Evolutionary conservation across 2,329 filamentous ascomycete genomes (phyloP), one percentile per base, ranked within the genome.

Genomic region (Capronia epimyces): DNA sequence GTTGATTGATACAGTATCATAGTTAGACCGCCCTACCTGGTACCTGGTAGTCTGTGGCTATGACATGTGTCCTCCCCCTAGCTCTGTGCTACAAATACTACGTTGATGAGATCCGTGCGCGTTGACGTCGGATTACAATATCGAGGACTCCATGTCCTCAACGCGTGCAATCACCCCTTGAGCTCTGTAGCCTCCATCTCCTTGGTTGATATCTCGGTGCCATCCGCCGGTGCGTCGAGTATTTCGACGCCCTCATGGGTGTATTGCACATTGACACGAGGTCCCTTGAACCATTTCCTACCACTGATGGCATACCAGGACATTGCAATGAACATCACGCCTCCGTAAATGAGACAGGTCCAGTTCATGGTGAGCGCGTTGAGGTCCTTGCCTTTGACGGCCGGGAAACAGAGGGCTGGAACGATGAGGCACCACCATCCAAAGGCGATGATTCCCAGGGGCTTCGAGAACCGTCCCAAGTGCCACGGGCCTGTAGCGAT

Each of bases 241-340:
- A 52, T 15, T 36, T 54, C 51, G 2, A 25, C 16, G 8, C 42
- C 51, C 12, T 50, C 48, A 4, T 47, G 44, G 3, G 46, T 51
- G 13, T 37, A 34, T 9, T 59, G 57, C n/a, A 66, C 58, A 46
- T 66, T 66, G 55, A 66, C 60, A 27, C 54, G 59, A 2, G 64
- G 64, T 7, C 64, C 64, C 46, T 63, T 64, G 62, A 66, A 67
- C 64, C 64, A 67, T 43, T 64, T 64, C n/a, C 64, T 49, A 13
- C 58, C 64, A 43, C 56, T 56, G 22, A 65, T 55, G 7, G 56
- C 62, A 36, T 65, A 65, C 48, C 62, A 63, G 8, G 56, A 39
- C 55, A 66, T 56, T 8, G 62, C 63, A 13, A 65, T 46, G 9
- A 58, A 40, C 64, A 67, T 66, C 2, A 60, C 52, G 15, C 62